phyloP scores from a whole-genome alignment of 1,284 basidiomycete species.

The Sporisorium iseilematis-ciliati region DNA sequence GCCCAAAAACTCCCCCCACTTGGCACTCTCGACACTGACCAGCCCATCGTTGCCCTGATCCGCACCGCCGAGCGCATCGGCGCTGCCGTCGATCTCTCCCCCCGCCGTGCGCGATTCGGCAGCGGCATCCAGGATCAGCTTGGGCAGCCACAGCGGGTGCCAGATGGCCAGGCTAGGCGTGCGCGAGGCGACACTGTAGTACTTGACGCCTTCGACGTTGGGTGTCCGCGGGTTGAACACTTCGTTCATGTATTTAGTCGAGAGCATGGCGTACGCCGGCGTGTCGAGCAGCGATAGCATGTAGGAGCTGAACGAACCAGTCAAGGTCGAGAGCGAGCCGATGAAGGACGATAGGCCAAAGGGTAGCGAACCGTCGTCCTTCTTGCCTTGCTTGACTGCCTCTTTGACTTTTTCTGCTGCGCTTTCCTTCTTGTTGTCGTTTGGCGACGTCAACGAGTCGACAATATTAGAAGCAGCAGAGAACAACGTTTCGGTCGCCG shows the following conservation, averaged over 20 bases:
- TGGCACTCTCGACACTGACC: conserved; percentile 77
- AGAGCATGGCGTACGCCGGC: conserved; percentile 95
- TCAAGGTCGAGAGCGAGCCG: conserved; percentile 72
- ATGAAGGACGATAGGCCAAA: conserved; percentile 51
- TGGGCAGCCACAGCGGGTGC: conserved; percentile 97
- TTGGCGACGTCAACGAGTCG: conserved; percentile 4
- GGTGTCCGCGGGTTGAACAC: conserved; percentile 93
- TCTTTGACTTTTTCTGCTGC: conserved; percentile 38
- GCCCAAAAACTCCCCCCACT: conserved; percentile 76
- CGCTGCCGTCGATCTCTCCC: conserved; percentile 64
- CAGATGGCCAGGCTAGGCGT: conserved; percentile 80
- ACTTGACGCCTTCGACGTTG: conserved; percentile 83
- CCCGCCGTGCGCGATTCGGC: conserved; percentile 69
- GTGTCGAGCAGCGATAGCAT: conserved; percentile 94
- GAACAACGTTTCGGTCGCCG: conserved; percentile 20
- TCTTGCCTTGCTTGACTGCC: conserved; percentile 33
- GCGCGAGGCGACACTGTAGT: conserved; percentile 89
- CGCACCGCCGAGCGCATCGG: conserved; percentile 69
- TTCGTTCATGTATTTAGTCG: conserved; percentile 83
- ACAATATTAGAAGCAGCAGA: conserved; percentile 33
- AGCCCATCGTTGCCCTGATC: conserved; percentile 95
- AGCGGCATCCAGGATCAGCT: conserved; percentile 85
- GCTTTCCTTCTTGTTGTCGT: neutral
- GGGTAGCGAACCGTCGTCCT: conserved; percentile 31
- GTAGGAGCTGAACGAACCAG: conserved; percentile 85